Evolutionary conservation across 2,329 filamentous ascomycete genomes (phyloP), one percentile per base, ranked within the genome.

Genomic region (Fusarium verticillioides): DNA sequence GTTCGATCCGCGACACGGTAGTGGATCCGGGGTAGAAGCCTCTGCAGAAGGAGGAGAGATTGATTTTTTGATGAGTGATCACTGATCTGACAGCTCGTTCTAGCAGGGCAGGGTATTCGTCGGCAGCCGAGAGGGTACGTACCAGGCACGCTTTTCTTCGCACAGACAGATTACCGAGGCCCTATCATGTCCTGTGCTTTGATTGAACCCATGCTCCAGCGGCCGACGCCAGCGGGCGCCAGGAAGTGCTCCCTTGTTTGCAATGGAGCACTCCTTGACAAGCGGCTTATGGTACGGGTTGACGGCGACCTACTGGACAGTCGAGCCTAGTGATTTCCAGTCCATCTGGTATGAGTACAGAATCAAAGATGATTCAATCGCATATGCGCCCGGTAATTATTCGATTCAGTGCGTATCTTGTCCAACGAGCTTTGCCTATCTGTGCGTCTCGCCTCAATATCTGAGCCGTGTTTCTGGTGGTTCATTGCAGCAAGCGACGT

Each of bases 1-100:
- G 72, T 66, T 42, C 77, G 76, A 78, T 78, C 75, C 73, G 65
- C 70, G 70, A 77, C 66, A 68, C 54, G 65, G 57, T 62, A 67
- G 76, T 78, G 76, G 76, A 78, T 78, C 76, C 60, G 76, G 76
- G 76, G 76, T 78, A 78, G 66, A 78, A 72, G 49, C 56, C 59
- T 74, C 52, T 65, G 58, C 65, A 53, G 60, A 73, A 75, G 39
- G 46, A 46, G 53, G 52, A 60, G 64, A 59, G 59, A 44, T 61
- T 58, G 63, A 72, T 61, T 63, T 62, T 69, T 59, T 59, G 53
- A 66, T 63, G 58, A 65, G 68, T 72, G 69, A 66, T 67, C 50
- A 63, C 53, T 67, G 62, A 70, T 62, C 60, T 69, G 50, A 70
- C 49, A 71, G 62, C 54, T 56, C 46, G 46, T 43, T 54, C 40